phyloP scores from a whole-genome alignment of 1,139 yeast species.

The Debaryomycetaceae sp. region DNA sequence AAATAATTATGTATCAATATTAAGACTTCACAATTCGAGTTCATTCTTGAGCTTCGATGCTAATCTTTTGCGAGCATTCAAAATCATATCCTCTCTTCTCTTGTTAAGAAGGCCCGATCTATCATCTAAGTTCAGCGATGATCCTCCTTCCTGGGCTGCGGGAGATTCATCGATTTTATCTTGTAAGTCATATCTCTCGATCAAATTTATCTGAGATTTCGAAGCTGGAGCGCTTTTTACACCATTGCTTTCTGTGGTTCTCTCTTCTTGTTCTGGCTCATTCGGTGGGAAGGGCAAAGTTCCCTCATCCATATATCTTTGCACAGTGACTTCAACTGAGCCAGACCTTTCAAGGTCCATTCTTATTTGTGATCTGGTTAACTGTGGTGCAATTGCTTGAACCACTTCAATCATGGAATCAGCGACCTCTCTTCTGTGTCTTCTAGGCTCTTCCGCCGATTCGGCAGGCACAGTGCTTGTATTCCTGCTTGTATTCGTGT shows the following conservation, averaged over 20 bases:
- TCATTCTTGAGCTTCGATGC: conserved; percentile 34
- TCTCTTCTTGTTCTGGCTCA: conserved; percentile 12
- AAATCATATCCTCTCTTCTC: conserved; percentile 43
- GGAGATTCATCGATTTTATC: conserved; percentile 9
- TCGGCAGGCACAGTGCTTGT: conserved; percentile 1
- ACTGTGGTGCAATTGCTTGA: conserved; percentile 73
- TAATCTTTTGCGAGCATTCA: conserved; percentile 41
- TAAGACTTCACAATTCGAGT: conserved; percentile 5
- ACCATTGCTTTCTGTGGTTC: conserved; percentile 6
- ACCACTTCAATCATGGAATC: conserved; percentile 84
- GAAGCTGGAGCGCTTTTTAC: conserved; percentile 9
- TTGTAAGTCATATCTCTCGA: conserved; percentile 35
- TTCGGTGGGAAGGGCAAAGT: conserved; percentile 67
- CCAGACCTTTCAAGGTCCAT: conserved; percentile 66
- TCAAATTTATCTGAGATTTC: conserved; percentile 24
- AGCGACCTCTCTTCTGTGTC: conserved; percentile 58
- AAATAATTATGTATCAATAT: conserved; percentile 4
- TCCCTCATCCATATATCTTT: conserved; percentile 62
- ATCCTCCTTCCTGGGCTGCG: conserved; percentile 4
- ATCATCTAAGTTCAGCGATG: conserved; percentile 18
- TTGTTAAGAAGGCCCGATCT: conserved; percentile 17
- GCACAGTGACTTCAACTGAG: conserved; percentile 76
- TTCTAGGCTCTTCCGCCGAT: conserved; percentile 2
- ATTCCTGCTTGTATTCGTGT: conserved; percentile 2
- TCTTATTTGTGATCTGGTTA: conserved; percentile 68